Base-by-base conservation (phyloP, 495 filamentous ascomycete genomes). In the Talaromyces proteolyticus region DNA sequence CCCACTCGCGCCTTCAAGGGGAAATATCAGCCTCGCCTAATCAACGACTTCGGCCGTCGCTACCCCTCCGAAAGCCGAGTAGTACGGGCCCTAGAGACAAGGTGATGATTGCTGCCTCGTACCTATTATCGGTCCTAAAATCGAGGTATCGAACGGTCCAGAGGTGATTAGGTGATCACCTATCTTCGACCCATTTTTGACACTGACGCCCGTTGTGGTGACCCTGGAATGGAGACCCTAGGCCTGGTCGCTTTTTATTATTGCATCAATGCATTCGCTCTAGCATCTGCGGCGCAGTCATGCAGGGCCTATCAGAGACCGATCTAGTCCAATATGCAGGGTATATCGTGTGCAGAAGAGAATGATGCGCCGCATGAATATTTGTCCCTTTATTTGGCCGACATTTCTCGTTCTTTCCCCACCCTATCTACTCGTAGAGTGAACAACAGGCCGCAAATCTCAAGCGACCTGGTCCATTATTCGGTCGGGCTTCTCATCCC, bases 331-430 rank as follows among this genome's bases (percentile, higher is more conserved):
- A 17, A 49, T 49, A 24, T 41, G 11, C 24, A 41, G 37, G 36
- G 3, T 40, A 19, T 24, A 49, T 36, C 38, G 22, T 49, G 38
- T 49, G 47, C 47, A 49, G 37, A 39, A 40, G 10, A 41, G 38
- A 49, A 41, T 49, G 47, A 49, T 49, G 47, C 45, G 45, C 47
- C 47, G 47, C 47, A 23, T 47, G 29, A 34, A 45, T n/a, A 23
- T 45, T 24, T 18, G 12, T 22, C 34, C 34, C 44, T 47, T 41
- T 41, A 19, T 49, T 40, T 48, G 46, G 36, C 46, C 26, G 46
- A 39, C 46, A 48, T 17, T 39, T n/a, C 4, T n/a, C n/a, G n/a
- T 18, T 40, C 23, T 20, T 11, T 25, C 42, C 42, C 42, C 42
- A 44, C 42, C 23, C 42, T 44, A 10, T 7, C 16, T 23, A 44